Conservation (phyloP, 2,329 filamentous ascomycete species). For the Talaromyces sp. region DNA sequence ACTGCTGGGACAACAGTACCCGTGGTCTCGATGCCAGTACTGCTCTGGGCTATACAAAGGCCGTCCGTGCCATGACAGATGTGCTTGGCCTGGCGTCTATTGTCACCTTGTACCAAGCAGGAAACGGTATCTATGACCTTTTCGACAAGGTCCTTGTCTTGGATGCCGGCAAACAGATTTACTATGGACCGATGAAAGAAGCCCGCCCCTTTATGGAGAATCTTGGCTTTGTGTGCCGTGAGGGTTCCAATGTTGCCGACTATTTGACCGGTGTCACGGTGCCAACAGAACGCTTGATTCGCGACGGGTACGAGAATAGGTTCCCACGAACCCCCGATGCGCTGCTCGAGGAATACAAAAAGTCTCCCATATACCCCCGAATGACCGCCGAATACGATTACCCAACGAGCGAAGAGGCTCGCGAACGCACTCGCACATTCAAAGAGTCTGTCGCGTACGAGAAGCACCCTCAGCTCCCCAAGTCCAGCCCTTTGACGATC, state of each 20-base stretch:
- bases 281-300: constrained; percentile 44
- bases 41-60: constrained; percentile 57
- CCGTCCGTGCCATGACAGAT: constrained; percentile 60
- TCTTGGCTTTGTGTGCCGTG: constrained; percentile 58
- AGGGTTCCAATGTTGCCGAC: constrained; percentile 61
- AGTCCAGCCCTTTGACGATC: constrained; percentile 53
- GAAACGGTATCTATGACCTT: constrained; percentile 63
- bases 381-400: constrained; percentile 57
- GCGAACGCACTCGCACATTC: constrained; percentile 51
- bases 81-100: constrained; percentile 56
- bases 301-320: constrained; percentile 36
- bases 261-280: constrained; percentile 63
- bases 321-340: constrained; percentile 41
- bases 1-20: constrained; percentile 65
- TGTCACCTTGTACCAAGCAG: constrained; percentile 65
- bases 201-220: constrained; percentile 61
- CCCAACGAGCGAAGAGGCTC: constrained; percentile 46
- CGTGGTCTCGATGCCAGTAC: constrained; percentile 62
- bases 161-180: constrained; percentile 61
- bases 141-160: constrained; percentile 68
- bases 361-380: constrained; percentile 44
- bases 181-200: constrained; percentile 56
- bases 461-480: constrained; percentile 51
- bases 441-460: constrained; percentile 48
- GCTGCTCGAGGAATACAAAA: constrained; percentile 49